A percentile compares a stretch with the other conserved stretches of the same genome.
phyloP scores from a whole-genome alignment of 2,329 filamentous ascomycete genomes.

The Microsporum audouinii region DNA sequence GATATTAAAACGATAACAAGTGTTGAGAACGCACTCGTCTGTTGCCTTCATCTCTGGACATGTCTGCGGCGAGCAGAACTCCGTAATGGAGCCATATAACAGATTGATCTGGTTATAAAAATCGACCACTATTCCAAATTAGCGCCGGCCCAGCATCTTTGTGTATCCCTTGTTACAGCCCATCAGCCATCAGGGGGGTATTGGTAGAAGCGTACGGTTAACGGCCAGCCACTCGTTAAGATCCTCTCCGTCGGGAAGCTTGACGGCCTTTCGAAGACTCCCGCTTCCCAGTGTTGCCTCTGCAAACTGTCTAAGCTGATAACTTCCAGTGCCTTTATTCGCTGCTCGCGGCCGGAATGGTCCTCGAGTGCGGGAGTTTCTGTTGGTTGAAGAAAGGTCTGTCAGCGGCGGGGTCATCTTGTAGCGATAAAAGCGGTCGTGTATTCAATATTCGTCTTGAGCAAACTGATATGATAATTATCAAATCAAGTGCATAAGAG shows the following conservation, averaged over 20 bases:
- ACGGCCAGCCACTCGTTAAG: constrained; percentile 97
- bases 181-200: background rate
- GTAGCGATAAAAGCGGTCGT: background rate
- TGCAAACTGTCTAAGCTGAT: constrained; percentile 94
- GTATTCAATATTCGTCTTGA: background rate
- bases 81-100: constrained; percentile 94
- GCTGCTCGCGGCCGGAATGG: constrained; percentile 81
- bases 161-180: background rate
- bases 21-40: constrained; percentile 58
- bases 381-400: constrained; percentile 26
- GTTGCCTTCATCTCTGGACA: constrained; percentile 99
- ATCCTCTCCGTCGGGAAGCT: constrained; percentile 92
- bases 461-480: background rate
- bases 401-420: background rate
- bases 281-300: constrained; percentile 93
- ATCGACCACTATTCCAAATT: constrained; percentile 63
- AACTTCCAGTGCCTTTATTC: constrained; percentile 76
- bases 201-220: constrained; percentile 54
- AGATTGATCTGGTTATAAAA: constrained; percentile 99
- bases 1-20: background rate
- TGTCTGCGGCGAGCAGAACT: constrained; percentile 94
- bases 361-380: constrained; percentile 76
- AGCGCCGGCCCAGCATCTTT: background rate
- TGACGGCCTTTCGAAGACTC: constrained; percentile 89
- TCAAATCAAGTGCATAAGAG: background rate